A percentile compares a stretch with the other conserved stretches of the same genome.
Evolutionary conservation across 495 filamentous ascomycete species (phyloP).

Genomic region (Tuber melanosporum): DNA sequence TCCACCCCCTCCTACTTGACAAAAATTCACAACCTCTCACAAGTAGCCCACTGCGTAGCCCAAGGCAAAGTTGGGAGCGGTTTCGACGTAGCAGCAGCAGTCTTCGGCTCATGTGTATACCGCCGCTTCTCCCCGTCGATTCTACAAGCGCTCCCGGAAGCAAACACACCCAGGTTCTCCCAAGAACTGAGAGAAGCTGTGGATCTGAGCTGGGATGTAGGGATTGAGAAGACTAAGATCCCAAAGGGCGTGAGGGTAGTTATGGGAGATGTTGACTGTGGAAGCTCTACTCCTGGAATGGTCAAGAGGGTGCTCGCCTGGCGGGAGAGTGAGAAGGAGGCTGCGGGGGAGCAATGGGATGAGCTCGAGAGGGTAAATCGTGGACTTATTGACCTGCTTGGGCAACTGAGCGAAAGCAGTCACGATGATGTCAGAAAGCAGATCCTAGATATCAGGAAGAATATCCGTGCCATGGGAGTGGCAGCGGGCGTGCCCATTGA

Average conservation of each 20-base stretch:
- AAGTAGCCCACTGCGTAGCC: constrained; percentile 88
- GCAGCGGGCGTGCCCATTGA: constrained; percentile 80
- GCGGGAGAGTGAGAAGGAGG: constrained; percentile 61
- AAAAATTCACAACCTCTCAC: constrained; percentile 81
- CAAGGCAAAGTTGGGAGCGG: constrained; percentile 95
- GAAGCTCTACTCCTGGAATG: constrained; percentile 89
- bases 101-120: constrained; percentile 86
- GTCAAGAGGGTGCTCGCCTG: constrained; percentile 83
- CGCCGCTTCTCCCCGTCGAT: constrained; percentile 79
- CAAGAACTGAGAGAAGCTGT: constrained; percentile 58
- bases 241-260: constrained; percentile 65
- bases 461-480: constrained; percentile 68
- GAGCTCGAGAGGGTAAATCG: constrained; percentile 69
- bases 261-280: constrained; percentile 94
- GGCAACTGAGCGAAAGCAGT: constrained; percentile 40
- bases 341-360: constrained; percentile 64
- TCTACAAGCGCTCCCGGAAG: constrained; percentile 58
- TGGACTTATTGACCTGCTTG: constrained; percentile 58
- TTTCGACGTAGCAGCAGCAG: constrained; percentile 91
- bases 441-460: constrained; percentile 45
- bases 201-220: constrained; percentile 68
- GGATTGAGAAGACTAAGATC: constrained; percentile 45
- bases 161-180: constrained; percentile 59
- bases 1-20: constrained; percentile 33
- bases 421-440: constrained; percentile 28